Evolutionary conservation across 192 early-diverging fungal species (phyloP).

Genomic region (Gryganskiella cystojenkinii): DNA sequence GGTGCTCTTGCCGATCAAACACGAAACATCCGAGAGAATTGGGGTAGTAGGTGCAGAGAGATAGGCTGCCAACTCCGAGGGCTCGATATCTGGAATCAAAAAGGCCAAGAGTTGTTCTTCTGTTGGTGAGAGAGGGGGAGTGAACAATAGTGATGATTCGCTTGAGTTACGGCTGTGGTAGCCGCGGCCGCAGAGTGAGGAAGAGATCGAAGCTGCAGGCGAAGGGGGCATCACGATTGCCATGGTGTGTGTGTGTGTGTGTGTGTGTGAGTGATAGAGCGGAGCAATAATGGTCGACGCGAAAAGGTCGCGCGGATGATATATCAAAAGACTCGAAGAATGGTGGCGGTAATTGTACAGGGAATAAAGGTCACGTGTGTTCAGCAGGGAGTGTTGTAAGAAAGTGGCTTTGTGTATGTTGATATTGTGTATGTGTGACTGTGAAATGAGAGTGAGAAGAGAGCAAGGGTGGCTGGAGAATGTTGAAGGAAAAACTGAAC

Average conservation of each 20-base stretch:
- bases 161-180: slow-evolving; percentile 27
- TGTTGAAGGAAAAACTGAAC: too few species aligned
- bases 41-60: slow-evolving; percentile 44
- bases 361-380: too few species aligned
- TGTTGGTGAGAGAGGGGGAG: slow-evolving; percentile 44
- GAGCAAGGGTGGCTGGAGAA: too few species aligned
- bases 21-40: slow-evolving; percentile 40
- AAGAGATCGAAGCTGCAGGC: slow-evolving; percentile 23
- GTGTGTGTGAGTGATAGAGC: background rate
- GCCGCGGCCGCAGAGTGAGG: slow-evolving; percentile 7
- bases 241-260: slow-evolving; percentile 7
- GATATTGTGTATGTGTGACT: too few species aligned
- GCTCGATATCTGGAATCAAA: slow-evolving; percentile 50
- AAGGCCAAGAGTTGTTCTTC: slow-evolving; percentile 50
- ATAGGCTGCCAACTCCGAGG: slow-evolving; percentile 45
- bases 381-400: too few species aligned
- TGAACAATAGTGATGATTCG: slow-evolving; percentile 39
- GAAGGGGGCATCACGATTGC: slow-evolving; percentile 13
- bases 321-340: too few species aligned
- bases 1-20: slow-evolving; percentile 28
- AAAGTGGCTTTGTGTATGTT: too few species aligned
- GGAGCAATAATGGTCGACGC: background rate
- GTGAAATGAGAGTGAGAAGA: too few species aligned
- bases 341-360: too few species aligned
- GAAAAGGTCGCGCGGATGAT: too few species aligned